Conservation (phyloP, 1,284 basidiomycete species). For the Trametes pubescens region DNA sequence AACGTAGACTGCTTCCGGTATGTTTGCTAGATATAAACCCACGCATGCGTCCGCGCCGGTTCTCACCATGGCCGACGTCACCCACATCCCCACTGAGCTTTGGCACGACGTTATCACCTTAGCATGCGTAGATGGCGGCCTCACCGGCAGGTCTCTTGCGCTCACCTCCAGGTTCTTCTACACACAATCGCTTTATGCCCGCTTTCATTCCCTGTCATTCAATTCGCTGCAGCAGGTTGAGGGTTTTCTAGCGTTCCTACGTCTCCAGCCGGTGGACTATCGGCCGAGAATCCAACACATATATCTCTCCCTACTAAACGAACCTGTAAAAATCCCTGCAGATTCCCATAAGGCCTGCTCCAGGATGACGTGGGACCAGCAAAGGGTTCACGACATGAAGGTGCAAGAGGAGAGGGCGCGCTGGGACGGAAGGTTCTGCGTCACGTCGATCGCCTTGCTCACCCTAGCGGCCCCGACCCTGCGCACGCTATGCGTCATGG, state of each 20-base stretch:
- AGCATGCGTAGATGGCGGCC: constrained; percentile 15
- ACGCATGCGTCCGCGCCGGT: neutral
- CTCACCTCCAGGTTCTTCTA: constrained; percentile 23
- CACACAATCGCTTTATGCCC: constrained; percentile 2
- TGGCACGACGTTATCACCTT: constrained; percentile 1
- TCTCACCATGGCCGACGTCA: neutral
- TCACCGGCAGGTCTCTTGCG: constrained; percentile 20
- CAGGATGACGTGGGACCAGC: neutral
- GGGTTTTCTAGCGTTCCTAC: constrained; percentile 3
- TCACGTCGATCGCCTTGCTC: constrained; percentile 1
- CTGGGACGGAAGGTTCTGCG: constrained; percentile 10
- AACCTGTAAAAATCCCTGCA: neutral
- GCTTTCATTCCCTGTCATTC: constrained; percentile 17
- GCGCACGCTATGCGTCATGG: constrained; percentile 8
- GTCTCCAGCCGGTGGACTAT: neutral
- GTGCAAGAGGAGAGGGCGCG: neutral
- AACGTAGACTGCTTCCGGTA: neutral
- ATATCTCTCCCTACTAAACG: constrained; percentile 9
- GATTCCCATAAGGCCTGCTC: neutral
- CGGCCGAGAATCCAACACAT: constrained; percentile 1
- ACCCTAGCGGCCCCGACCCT: constrained; percentile 5
- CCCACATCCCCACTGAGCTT: constrained; percentile 7
- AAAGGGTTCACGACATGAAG: neutral
- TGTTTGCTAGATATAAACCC: neutral
- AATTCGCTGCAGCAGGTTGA: constrained; percentile 6